Conservation (phyloP, 208 protist genomes). For the Trypanosomatidae sp. region DNA sequence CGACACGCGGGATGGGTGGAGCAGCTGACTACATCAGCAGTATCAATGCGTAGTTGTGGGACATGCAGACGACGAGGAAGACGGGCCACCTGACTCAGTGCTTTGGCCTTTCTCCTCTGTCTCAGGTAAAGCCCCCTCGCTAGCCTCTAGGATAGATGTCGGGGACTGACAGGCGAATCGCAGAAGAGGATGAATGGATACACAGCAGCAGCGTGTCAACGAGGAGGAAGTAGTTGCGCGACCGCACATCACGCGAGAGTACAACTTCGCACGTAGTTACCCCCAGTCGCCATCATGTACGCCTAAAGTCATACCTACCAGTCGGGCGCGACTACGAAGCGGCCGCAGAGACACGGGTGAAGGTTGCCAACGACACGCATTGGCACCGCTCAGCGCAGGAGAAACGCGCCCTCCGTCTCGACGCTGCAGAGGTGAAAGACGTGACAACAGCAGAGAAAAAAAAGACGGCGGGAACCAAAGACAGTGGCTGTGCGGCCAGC, state of each 20-base stretch:
- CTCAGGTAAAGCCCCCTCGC: background rate
- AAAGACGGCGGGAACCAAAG: background rate
- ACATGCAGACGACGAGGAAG: background rate
- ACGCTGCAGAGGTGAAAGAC: background rate
- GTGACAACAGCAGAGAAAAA: background rate
- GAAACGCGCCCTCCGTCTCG: background rate
- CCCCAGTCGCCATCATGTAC: constrained; percentile 17
- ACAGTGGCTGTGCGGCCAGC: background rate
- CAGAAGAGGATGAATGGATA: constrained; percentile 22
- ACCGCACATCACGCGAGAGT: constrained; percentile 26
- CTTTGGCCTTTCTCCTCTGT: background rate
- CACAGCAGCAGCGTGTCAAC: constrained; percentile 10
- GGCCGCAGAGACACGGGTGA: constrained; percentile 7
- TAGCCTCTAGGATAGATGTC: constrained; percentile 49
- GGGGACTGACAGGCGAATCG: constrained; percentile 38
- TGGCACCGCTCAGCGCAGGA: background rate
- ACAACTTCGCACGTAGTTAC: constrained; percentile 10
- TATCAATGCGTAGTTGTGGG: constrained; percentile 11
- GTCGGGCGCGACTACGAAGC: constrained; percentile 27
- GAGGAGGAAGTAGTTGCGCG: constrained; percentile 4
- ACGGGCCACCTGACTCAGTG: constrained; percentile 8
- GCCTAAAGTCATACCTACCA: constrained; percentile 34
- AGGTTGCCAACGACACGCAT: constrained; percentile 11
- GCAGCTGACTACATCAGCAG: constrained; percentile 61
- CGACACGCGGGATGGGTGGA: constrained; percentile 50